phyloP scores from a whole-genome alignment of 768 basidiomycete genomes.

The Boletus vinaceobasis region DNA sequence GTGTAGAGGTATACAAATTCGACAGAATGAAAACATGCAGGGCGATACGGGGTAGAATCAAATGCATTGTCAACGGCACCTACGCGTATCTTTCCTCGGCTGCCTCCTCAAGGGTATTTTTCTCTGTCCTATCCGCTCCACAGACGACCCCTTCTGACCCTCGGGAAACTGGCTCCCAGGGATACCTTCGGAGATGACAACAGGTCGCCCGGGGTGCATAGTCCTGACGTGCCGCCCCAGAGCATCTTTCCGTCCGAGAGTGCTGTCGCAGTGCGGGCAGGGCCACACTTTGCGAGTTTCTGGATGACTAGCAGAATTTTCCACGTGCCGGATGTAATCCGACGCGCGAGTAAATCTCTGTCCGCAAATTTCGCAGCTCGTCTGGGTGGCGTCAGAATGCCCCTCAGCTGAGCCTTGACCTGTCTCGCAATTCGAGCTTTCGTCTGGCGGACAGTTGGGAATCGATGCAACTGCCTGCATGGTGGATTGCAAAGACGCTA shows the following conservation, averaged over 20 bases:
- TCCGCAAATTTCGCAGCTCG: constrained; percentile 15
- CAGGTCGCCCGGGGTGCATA: constrained; percentile 5
- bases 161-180: not conserved
- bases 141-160: not conserved
- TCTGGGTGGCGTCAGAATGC: not conserved
- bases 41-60: not conserved
- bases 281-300: constrained; percentile 27
- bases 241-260: constrained; percentile 26
- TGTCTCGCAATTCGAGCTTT: not conserved
- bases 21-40: not conserved
- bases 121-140: constrained; percentile 6
- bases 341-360: constrained; percentile 19
- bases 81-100: constrained; percentile 5
- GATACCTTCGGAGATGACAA: not conserved
- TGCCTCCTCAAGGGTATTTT: constrained; percentile 1
- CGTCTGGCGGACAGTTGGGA: not conserved
- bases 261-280: constrained; percentile 17
- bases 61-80: not conserved
- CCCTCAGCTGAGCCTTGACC: not conserved
- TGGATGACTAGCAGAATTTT: constrained; percentile 22
- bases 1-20: not conserved
- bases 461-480: not conserved
- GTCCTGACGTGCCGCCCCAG: constrained; percentile 23
- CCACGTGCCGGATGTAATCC: constrained; percentile 19
- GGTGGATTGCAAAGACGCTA: not conserved